phyloP scores from a whole-genome alignment of 345 rosid species.

The Populus tremula region DNA sequence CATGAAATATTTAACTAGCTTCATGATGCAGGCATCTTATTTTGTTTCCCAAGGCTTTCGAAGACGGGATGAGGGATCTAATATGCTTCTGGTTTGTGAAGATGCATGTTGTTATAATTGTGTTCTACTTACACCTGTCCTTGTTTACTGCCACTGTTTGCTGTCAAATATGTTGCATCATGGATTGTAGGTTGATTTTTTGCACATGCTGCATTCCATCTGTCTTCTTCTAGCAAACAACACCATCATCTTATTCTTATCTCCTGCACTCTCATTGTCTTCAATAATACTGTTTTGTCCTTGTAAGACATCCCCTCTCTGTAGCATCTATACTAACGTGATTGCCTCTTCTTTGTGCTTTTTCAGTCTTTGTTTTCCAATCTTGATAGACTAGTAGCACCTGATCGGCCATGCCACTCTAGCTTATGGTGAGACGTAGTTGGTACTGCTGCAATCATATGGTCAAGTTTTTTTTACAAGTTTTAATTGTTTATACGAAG shows the following conservation, averaged over 20 bases:
- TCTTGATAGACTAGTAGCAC: slow-evolving; percentile 71
- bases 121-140: not conserved
- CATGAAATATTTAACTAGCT: not conserved
- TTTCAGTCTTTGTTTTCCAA: slow-evolving; percentile 69
- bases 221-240: too few species aligned
- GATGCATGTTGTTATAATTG: not conserved
- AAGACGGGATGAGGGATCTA: slow-evolving; percentile 77
- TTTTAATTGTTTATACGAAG: too few species aligned
- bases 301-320: too few species aligned
- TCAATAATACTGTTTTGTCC: not conserved
- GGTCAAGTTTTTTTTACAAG: not conserved
- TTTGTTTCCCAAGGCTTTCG: slow-evolving; percentile 58
- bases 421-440: slow-evolving; percentile 61
- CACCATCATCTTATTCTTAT: too few species aligned
- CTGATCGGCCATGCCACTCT: slow-evolving; percentile 78
- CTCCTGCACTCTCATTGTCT: too few species aligned
- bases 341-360: slow-evolving; percentile 5
- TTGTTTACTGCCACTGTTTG: not conserved
- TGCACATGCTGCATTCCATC: too few species aligned
- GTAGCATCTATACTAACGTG: slow-evolving; percentile 5
- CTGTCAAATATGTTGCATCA: not conserved
- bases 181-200: too few species aligned
- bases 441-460: not conserved
- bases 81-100: slow-evolving; percentile 68
- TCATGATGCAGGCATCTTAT: slow-evolving; percentile 60